Base-by-base conservation (phyloP, 345 rosid species). In the Dipteronia dyeriana region DNA sequence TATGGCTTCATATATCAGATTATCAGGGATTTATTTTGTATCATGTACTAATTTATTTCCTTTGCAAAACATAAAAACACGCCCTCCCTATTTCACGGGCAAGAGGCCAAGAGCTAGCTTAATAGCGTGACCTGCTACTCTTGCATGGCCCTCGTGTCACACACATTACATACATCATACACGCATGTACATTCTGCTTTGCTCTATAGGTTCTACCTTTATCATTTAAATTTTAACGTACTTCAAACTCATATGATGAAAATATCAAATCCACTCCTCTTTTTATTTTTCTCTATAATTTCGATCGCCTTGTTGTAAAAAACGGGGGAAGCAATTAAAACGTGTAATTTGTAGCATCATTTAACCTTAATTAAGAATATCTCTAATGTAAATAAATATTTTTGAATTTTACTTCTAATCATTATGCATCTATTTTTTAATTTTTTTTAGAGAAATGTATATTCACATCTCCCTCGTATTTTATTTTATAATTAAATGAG, bases 91-190 rank as follows among this genome's bases (percentile, higher is more conserved):
- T 23, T 76, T 68, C 43, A 68, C 65, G 73, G 54, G 45, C 10
- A 68, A 76, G 67, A 67, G 9, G 9, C n/a, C n/a, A n/a, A n/a
- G n/a, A n/a, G n/a, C n/a, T n/a, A n/a, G n/a, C n/a, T n/a, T n/a
- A n/a, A n/a, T 25, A 68, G 73, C 79, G 66, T 23, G 79, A 76
- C 38, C 38, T 34, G 57, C 65, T 76, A 4, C 61, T 60, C 79
- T 38, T 76, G 25, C 49, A 2, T 71, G 64, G 38, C 7, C 9
- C 31, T 43, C 68, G 4, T 65, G 43, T 65, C 10, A 16, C 43
- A 5, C 34, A 31, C 68, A 65, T 6, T 6, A 51, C 57, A 51
- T 7, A 53, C 45, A 41, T 9, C 0, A 7, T 41, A 41, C 1
- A 31, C 0, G 2, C 31, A 29, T 34, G 38, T 34, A 34, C 45